Evolutionary conservation across 2,329 filamentous ascomycete genomes (phyloP).

Genomic region (Colletotrichum sp.): DNA sequence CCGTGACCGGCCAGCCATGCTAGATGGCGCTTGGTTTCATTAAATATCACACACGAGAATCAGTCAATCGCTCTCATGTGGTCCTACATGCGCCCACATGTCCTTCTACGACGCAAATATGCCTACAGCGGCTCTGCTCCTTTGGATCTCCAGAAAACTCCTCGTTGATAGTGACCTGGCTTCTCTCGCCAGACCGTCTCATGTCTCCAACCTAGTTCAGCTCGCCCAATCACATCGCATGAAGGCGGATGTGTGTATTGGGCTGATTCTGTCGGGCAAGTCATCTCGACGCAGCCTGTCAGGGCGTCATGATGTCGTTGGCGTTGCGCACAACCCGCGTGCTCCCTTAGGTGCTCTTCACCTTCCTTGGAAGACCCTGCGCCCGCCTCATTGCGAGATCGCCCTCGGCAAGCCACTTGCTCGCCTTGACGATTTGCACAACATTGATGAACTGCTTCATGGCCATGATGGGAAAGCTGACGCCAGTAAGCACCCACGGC

Average conservation of each 20-base stretch:
- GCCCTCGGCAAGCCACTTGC: slow-evolving; percentile 91
- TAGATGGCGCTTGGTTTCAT: not conserved
- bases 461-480: slow-evolving; percentile 87
- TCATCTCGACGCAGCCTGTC: not conserved
- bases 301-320: not conserved
- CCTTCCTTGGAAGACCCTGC: slow-evolving; percentile 55
- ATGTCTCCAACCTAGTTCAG: not conserved
- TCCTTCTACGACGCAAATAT: not conserved
- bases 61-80: not conserved
- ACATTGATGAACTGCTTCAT: slow-evolving; percentile 95
- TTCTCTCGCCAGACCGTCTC: not conserved
- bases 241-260: not conserved
- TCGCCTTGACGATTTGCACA: slow-evolving; percentile 91
- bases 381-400: slow-evolving; percentile 70
- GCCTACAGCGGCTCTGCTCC: not conserved
- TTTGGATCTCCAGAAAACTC: not conserved
- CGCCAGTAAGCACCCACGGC: slow-evolving; percentile 74
- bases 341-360: slow-evolving; percentile 1
- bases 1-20: not conserved
- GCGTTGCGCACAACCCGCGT: not conserved
- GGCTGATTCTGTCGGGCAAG: not conserved
- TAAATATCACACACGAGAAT: not conserved
- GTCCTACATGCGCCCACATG: not conserved
- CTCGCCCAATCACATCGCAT: not conserved
- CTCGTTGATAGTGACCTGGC: not conserved